phyloP scores from a whole-genome alignment of 495 filamentous ascomycete genomes.

The Endocarpon pusillum region DNA sequence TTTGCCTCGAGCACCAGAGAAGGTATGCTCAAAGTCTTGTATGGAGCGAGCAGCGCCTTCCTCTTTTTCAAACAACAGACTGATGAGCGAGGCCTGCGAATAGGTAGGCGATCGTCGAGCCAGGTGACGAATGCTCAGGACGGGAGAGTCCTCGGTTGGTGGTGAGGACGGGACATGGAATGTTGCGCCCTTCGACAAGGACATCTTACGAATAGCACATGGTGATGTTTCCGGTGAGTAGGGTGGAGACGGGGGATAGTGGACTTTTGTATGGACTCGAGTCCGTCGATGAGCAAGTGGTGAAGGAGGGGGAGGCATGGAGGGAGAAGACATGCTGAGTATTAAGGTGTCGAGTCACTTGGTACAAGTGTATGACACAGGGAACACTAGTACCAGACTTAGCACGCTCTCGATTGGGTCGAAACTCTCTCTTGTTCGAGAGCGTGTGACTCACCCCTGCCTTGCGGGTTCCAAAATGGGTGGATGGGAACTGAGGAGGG shows the following conservation, averaged over 20 bases:
- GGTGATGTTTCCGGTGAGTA: neutral
- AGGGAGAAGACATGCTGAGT: constrained; percentile 1
- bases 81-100: constrained; percentile 22
- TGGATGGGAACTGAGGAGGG: too few species aligned
- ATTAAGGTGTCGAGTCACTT: constrained; percentile 16
- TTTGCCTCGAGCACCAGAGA: constrained; percentile 14
- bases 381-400: neutral
- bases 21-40: constrained; percentile 13
- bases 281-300: neutral
- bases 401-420: neutral
- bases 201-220: constrained; percentile 11
- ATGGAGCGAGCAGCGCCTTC: constrained; percentile 14
- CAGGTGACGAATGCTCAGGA: constrained; percentile 26
- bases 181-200: constrained; percentile 33
- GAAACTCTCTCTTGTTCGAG: neutral
- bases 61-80: constrained; percentile 23
- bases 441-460: constrained; percentile 1
- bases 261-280: neutral
- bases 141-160: constrained; percentile 23
- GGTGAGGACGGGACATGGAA: constrained; percentile 30
- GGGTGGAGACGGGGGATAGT: neutral
- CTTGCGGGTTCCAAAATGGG: too few species aligned
- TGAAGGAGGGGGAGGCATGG: neutral
- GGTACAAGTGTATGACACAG: constrained; percentile 8
- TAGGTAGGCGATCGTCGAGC: constrained; percentile 34